These are phyloP conservation scores for Smallanthus sonchifolius DNA, from an alignment of 129 eudicot genomes.

Conservation along the genomic window DNA sequence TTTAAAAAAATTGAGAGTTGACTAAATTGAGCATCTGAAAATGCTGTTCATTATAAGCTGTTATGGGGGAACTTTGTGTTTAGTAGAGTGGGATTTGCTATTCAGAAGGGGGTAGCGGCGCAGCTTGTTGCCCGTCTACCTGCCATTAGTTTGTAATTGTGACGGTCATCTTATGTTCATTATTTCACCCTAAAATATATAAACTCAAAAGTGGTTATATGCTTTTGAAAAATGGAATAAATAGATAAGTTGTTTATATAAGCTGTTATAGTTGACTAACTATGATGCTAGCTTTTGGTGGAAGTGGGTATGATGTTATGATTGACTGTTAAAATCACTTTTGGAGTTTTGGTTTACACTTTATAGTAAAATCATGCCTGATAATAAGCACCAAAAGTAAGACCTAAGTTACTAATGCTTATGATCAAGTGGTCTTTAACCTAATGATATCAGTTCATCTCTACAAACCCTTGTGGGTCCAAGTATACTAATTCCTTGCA, in stretches of 20 bases:
- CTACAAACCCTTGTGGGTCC: background rate
- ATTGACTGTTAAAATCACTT: background rate
- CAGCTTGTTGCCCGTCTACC: too few relatives aligned
- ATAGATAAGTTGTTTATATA: background rate
- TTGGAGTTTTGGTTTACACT: background rate
- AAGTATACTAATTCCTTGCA: background rate
- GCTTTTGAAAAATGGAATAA: background rate
- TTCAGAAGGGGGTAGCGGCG: too few relatives aligned
- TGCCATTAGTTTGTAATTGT: too few relatives aligned
- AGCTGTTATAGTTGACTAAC: background rate
- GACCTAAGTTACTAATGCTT: background rate
- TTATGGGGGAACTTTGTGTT: too few relatives aligned
- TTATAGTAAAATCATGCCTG: background rate
- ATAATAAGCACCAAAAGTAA: background rate
- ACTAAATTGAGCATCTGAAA: background rate
- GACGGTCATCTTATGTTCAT: too few relatives aligned
- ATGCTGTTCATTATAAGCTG: background rate
- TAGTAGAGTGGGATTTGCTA: too few relatives aligned
- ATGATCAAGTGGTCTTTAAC: background rate
- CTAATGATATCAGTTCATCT: background rate
- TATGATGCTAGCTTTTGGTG: background rate
- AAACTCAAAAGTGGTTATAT: background rate
- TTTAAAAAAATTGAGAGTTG: background rate
- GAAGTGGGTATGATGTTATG: background rate
- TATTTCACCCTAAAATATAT: background rate